Percentiles rank a stretch among this genome's conserved stretches.
Conservation (phyloP, 768 basidiomycete genomes). For the Boletus edulis region DNA sequence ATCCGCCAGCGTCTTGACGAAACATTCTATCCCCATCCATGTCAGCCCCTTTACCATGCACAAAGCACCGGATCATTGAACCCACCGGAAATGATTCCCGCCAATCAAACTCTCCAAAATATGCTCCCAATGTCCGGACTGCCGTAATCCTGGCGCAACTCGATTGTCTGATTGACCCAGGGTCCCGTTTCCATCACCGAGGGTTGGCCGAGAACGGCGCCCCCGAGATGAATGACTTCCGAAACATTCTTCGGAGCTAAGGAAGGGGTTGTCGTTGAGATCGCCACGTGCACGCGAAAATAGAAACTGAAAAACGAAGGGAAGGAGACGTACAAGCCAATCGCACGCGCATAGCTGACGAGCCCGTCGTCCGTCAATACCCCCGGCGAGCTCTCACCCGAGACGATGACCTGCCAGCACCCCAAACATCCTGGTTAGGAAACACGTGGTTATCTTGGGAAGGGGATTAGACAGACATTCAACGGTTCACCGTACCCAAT, state of each 20-base stretch:
- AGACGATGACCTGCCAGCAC: slow-evolving; percentile 53
- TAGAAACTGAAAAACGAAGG: too few relatives aligned
- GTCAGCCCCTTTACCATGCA: neutral
- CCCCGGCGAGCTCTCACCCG: slow-evolving; percentile 53
- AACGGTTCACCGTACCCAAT: slow-evolving; percentile 42
- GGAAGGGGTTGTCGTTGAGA: slow-evolving; percentile 3
- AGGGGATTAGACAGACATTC: slow-evolving; percentile 33
- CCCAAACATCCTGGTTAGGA: neutral
- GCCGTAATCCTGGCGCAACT: slow-evolving; percentile 46
- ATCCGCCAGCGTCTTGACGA: slow-evolving; percentile 47
- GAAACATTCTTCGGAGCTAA: slow-evolving; percentile 40
- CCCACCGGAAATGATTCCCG: slow-evolving; percentile 48
- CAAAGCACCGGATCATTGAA: neutral
- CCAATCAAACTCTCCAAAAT: slow-evolving; percentile 43
- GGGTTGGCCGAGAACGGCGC: slow-evolving; percentile 38
- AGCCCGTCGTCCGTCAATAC: slow-evolving; percentile 58
- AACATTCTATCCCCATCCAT: slow-evolving; percentile 35
- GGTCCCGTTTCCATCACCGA: slow-evolving; percentile 45
- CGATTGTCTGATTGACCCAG: slow-evolving; percentile 41
- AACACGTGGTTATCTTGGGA: neutral
- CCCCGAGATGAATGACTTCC: slow-evolving; percentile 34
- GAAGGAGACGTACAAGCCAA: slow-evolving; percentile 53
- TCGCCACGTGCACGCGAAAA: neutral
- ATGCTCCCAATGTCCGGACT: slow-evolving; percentile 37
- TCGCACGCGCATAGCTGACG: slow-evolving; percentile 56